Percentiles rank a stretch among this genome's conserved stretches.
Conservation (phyloP, 495 filamentous ascomycete species). For the Venustampulla echinocandica region DNA sequence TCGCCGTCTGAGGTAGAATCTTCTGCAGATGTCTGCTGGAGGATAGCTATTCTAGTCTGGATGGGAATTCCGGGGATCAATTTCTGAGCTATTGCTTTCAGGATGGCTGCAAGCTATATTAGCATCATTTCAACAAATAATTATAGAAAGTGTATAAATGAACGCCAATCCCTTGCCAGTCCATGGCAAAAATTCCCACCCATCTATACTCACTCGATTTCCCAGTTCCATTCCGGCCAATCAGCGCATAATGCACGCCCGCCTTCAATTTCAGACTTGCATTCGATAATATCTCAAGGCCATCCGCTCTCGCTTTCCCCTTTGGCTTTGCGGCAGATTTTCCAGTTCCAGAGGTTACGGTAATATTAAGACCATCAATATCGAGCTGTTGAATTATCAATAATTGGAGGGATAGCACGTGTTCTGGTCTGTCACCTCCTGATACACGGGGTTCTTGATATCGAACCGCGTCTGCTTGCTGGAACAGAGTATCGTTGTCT, state of each 20-base stretch:
- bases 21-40: constrained; percentile 55
- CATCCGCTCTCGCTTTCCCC: constrained; percentile 46
- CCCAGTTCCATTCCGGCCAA: constrained; percentile 71
- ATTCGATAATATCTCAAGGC: constrained; percentile 58
- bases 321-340: constrained; percentile 31
- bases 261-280: constrained; percentile 60
- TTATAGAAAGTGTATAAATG: constrained; percentile 3
- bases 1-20: constrained; percentile 1
- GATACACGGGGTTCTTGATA: constrained; percentile 42
- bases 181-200: too few relatives aligned
- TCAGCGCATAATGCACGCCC: constrained; percentile 61
- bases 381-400: constrained; percentile 43
- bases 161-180: not conserved
- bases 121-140: constrained; percentile 1
- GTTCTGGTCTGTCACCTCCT: constrained; percentile 30
- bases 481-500: constrained; percentile 41
- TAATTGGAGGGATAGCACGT: not conserved
- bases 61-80: constrained; percentile 71
- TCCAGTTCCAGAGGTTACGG: constrained; percentile 39
- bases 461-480: constrained; percentile 52
- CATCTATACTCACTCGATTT: constrained; percentile 70
- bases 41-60: constrained; percentile 54
- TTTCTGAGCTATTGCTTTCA: constrained; percentile 67
- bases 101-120: constrained; percentile 41
- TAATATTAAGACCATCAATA: constrained; percentile 57